phyloP scores from a whole-genome alignment of 306 rosid species.

The Ochetophila trinervis region DNA sequence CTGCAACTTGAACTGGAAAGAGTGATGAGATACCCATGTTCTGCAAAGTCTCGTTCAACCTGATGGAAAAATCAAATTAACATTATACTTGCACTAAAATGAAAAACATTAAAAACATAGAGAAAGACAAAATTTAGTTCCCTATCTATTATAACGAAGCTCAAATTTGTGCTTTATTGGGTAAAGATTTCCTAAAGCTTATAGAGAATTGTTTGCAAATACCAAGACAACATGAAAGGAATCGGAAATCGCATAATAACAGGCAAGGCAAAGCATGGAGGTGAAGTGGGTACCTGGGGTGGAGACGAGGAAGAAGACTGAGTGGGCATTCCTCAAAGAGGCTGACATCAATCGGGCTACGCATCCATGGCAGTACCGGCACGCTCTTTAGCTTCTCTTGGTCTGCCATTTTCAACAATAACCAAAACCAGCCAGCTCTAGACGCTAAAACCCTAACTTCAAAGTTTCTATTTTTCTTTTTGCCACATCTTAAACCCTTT shows the following conservation, averaged over 20 bases:
- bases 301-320: slow-evolving; percentile 50
- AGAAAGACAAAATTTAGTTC: background rate
- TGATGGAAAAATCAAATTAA: slow-evolving; percentile 13
- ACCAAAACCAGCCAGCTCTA: no score
- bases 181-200: background rate
- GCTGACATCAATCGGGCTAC: slow-evolving; percentile 65
- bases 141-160: background rate
- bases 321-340: slow-evolving; percentile 47
- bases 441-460: background rate
- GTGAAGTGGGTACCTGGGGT: slow-evolving; percentile 36
- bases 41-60: slow-evolving; percentile 62
- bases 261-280: background rate
- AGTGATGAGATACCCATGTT: slow-evolving; percentile 51
- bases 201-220: background rate
- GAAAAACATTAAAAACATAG: background rate
- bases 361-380: slow-evolving; percentile 92
- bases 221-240: background rate
- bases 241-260: background rate
- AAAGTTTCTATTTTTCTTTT: no score
- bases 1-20: slow-evolving; percentile 82
- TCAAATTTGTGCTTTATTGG: slow-evolving; percentile 8
- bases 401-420: slow-evolving; percentile 33
- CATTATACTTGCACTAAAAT: background rate
- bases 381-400: slow-evolving; percentile 39
- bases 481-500: background rate